phyloP scores from a whole-genome alignment of 345 rosid genomes.

The Jatropha curcas region DNA sequence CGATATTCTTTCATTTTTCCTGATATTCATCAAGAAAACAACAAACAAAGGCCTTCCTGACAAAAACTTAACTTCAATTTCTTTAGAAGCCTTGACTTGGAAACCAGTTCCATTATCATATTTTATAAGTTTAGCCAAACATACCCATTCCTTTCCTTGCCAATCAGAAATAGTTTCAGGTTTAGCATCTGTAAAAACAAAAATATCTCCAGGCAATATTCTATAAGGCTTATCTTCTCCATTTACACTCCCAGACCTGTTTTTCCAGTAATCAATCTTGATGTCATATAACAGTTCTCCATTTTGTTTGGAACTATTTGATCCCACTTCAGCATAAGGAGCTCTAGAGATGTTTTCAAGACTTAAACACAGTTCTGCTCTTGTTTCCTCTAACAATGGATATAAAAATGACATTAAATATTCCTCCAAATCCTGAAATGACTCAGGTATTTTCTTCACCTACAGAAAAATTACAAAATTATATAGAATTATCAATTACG shows the following conservation, averaged over 20 bases:
- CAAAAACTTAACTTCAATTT: constrained; percentile 20
- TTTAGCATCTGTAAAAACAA: constrained; percentile 33
- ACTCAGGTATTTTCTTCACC: constrained; percentile 28
- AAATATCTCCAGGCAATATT: constrained; percentile 42
- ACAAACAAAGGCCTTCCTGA: constrained; percentile 22
- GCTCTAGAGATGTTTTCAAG: constrained; percentile 12
- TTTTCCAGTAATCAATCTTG: constrained; percentile 38
- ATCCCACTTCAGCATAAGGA: constrained; percentile 12
- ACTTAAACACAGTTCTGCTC: constrained; percentile 22
- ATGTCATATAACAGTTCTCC: background rate
- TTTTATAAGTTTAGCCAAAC: constrained; percentile 1
- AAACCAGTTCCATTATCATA: background rate
- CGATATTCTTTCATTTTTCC: constrained; percentile 38
- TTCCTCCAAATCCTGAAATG: constrained; percentile 17
- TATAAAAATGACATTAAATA: constrained; percentile 5
- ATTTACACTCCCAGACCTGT: constrained; percentile 12
- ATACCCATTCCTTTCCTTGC: constrained; percentile 29
- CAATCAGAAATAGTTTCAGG: constrained; percentile 39
- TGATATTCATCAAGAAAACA: constrained; percentile 30
- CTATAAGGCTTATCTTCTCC: constrained; percentile 37
- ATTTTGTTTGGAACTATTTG: background rate
- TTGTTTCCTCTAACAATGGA: constrained; percentile 31
- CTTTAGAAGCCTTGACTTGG: background rate
- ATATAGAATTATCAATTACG: background rate
- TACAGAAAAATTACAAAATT: background rate